Base-by-base conservation (phyloP, 192 early-diverging fungal species). In the Kappamyces sp. region DNA sequence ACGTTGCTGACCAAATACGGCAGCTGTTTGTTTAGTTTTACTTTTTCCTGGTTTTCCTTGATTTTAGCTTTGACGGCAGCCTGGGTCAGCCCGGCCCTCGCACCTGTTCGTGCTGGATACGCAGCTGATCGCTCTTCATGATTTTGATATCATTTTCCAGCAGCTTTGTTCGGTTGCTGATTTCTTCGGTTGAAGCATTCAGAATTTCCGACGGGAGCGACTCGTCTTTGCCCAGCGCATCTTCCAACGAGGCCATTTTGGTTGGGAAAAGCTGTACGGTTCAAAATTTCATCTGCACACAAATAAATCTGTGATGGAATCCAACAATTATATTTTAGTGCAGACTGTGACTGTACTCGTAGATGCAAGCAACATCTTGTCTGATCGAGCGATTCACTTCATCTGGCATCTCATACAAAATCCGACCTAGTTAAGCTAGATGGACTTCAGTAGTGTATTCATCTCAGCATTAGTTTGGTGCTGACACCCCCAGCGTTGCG, bases 21-120 rank as follows among this genome's bases (percentile, higher is more conserved):
- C 50, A 97, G 78, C 73, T 96, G 93, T 75, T 90, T 92, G 78
- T 97, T 95, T 70, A 97, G 75, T 74, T 92, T 94, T 74, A 98
- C 93, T 76, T 98, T 98, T 66, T 98, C 91, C 71, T 91, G 85
- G 76, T 96, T 98, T 55, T 97, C 93, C 74, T 93, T 94, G 67
- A 98, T 98, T 59, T 87, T 85, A 57, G 87, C 92, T 62, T 87
- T 85, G 87, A 90, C 90, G 48, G 81, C 79, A 36, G 67, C 74
- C 23, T 23, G 23, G 23, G 23, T 23, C 23, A 23, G 23, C 23
- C 23, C 23, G 23, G 23, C 23, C 23, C 23, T 23, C 23, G 23
- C 23, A 23, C 23, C 65, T 94, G 89, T 72, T 98, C 96, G 71
- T 95, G 91, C 38, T 78, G 68, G 33, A 98, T 74, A n/a, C 94